Conservation (phyloP, 2,329 filamentous ascomycete genomes). For the Sphaerulina musiva region DNA sequence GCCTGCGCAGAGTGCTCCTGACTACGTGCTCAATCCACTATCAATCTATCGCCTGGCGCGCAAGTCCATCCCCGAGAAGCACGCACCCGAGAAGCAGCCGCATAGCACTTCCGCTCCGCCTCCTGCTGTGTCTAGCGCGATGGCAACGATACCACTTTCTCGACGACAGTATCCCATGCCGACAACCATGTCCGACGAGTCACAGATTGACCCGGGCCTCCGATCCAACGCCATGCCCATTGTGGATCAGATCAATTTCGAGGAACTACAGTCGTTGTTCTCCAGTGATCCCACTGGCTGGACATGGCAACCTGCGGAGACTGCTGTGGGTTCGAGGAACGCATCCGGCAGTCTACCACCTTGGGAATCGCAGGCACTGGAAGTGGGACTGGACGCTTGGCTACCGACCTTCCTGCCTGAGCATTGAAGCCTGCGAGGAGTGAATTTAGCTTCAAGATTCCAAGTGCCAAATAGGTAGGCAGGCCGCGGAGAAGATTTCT, state of each 20-base stretch:
- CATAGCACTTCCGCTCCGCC: conserved; percentile 1
- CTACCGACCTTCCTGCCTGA: conserved; percentile 20
- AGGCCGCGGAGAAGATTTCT: no score
- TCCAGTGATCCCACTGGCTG: conserved; percentile 24
- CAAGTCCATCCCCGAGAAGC: conserved; percentile 24
- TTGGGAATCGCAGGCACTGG: conserved; percentile 22
- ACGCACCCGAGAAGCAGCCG: conserved; percentile 21
- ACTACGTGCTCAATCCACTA: conserved; percentile 23
- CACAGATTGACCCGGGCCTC: conserved; percentile 14
- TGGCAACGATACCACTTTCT: not conserved
- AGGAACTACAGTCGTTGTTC: conserved; percentile 23
- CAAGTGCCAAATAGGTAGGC: not conserved
- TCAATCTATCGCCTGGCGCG: conserved; percentile 24
- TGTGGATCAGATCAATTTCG: conserved; percentile 21
- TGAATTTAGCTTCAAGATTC: not conserved
- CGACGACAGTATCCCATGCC: conserved; percentile 8
- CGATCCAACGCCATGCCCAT: conserved; percentile 1
- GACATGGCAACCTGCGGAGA: conserved; percentile 27
- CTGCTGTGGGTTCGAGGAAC: conserved; percentile 21
- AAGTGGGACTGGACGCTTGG: conserved; percentile 24
- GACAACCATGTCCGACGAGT: conserved; percentile 4
- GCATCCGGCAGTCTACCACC: conserved; percentile 22
- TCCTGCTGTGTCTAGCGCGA: not conserved
- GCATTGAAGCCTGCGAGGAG: not conserved
- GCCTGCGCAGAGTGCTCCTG: conserved; percentile 23